A percentile compares a stretch with the other conserved stretches of the same genome.
Evolutionary conservation across 1,139 yeast species (phyloP).

Genomic region (Debaryomyces nepalensis): DNA sequence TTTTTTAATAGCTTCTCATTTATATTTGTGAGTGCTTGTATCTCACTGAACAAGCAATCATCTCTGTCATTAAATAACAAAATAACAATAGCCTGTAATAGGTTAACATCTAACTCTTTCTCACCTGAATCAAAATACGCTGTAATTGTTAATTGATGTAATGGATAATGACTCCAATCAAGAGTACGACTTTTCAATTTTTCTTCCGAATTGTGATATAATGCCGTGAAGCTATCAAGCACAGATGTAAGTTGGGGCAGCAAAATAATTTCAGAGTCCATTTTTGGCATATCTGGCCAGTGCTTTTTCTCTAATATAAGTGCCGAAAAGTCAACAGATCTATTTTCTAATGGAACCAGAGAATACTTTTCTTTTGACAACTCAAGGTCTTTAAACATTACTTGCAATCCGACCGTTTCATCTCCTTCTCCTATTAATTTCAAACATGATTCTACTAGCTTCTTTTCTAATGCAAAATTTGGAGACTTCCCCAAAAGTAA

Average conservation of each 20-base stretch:
- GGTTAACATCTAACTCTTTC: constrained; percentile 41
- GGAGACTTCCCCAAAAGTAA: constrained; percentile 33
- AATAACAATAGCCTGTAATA: constrained; percentile 44
- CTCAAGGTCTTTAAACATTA: constrained; percentile 41
- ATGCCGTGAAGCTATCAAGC: constrained; percentile 21
- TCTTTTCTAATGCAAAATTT: constrained; percentile 29
- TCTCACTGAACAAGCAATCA: constrained; percentile 22
- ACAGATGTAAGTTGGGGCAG: constrained; percentile 21
- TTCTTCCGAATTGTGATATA: constrained; percentile 25
- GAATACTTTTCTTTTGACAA: constrained; percentile 26
- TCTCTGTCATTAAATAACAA: constrained; percentile 34
- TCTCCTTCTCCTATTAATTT: constrained; percentile 41
- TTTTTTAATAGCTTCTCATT: constrained; percentile 30
- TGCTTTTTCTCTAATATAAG: constrained; percentile 38
- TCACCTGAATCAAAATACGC: constrained; percentile 35
- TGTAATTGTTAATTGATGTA: constrained; percentile 40
- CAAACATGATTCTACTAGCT: constrained; percentile 30
- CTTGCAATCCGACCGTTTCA: constrained; percentile 31
- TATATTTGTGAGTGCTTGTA: constrained; percentile 30
- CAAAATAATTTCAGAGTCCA: constrained; percentile 24
- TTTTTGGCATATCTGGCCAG: constrained; percentile 50
- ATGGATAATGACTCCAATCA: constrained; percentile 36
- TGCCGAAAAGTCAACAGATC: constrained; percentile 34
- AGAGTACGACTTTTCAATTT: constrained; percentile 28
- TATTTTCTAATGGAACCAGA: constrained; percentile 15